A percentile compares a stretch with the other conserved stretches of the same genome.
Evolutionary conservation across 1,284 basidiomycete species (phyloP).

Genomic region (Leccinum olivaceoglutinosum): DNA sequence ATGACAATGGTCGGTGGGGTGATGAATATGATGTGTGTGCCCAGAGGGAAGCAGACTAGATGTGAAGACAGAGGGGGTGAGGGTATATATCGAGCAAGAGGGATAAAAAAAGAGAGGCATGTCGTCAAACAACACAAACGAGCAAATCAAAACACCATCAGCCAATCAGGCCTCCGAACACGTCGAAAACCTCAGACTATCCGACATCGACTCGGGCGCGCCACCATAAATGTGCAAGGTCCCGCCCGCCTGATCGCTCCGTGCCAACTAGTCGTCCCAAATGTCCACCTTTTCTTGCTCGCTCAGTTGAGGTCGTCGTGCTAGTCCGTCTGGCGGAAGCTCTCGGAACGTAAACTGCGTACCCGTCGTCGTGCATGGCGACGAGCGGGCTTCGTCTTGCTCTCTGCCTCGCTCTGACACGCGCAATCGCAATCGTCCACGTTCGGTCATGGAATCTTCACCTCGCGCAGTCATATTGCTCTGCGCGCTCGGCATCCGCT

Average conservation of each 20-base stretch:
- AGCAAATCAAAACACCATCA: not conserved
- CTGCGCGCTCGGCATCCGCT: slow-evolving; percentile 23
- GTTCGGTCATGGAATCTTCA: not conserved
- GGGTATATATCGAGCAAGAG: not conserved
- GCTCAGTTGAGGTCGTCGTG: slow-evolving; percentile 37
- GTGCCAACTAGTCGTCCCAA: slow-evolving; percentile 62
- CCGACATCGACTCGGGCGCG: slow-evolving; percentile 36
- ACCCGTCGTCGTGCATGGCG: slow-evolving; percentile 6
- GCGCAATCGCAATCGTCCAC: not conserved
- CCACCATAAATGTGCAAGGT: slow-evolving; percentile 51
- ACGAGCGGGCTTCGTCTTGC: not conserved
- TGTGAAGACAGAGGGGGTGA: not conserved
- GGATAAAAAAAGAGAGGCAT: not conserved
- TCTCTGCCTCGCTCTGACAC: not conserved
- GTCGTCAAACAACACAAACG: not conserved
- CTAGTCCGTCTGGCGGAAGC: slow-evolving; percentile 24
- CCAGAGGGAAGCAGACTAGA: not conserved
- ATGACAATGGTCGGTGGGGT: not conserved
- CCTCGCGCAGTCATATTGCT: slow-evolving; percentile 30
- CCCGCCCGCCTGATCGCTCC: slow-evolving; percentile 62
- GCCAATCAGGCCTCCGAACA: slow-evolving; percentile 17
- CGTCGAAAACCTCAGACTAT: slow-evolving; percentile 37
- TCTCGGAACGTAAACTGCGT: slow-evolving; percentile 47
- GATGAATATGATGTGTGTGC: not conserved
- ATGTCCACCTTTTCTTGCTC: slow-evolving; percentile 64